Percentiles rank a stretch among this genome's conserved stretches.
These are phyloP conservation scores for Mycena floridula DNA, from an alignment of 768 basidiomycete genomes.

Conservation along the genomic window DNA sequence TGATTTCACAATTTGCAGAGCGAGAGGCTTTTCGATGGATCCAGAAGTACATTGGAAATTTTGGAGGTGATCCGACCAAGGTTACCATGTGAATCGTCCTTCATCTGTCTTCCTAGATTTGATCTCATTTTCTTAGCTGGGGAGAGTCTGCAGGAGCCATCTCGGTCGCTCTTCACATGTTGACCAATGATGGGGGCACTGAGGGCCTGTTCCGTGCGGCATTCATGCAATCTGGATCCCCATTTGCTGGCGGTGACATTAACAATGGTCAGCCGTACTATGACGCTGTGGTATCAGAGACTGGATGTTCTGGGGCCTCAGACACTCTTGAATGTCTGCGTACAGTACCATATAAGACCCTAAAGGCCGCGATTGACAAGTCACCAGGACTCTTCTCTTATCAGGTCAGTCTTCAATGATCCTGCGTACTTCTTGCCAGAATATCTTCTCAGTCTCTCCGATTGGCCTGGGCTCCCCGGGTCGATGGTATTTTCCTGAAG, in stretches of 20 bases:
- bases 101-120: background rate
- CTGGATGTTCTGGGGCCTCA: slow-evolving; percentile 21
- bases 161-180: slow-evolving; percentile 44
- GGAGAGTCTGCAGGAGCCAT: slow-evolving; percentile 47
- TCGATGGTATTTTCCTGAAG: slow-evolving; percentile 21
- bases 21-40: slow-evolving; percentile 39
- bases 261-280: slow-evolving; percentile 39
- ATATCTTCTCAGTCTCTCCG: slow-evolving; percentile 24
- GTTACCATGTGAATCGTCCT: slow-evolving; percentile 23
- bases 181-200: slow-evolving; percentile 36
- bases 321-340: slow-evolving; percentile 39
- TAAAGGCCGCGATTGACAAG: slow-evolving; percentile 35
- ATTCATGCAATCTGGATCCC: slow-evolving; percentile 46
- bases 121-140: slow-evolving; percentile 11
- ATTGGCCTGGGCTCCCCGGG: slow-evolving; percentile 19
- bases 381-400: slow-evolving; percentile 33
- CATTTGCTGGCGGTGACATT: slow-evolving; percentile 37
- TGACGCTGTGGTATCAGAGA: slow-evolving; percentile 31
- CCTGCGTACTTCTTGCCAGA: slow-evolving; percentile 43
- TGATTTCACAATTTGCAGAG: slow-evolving; percentile 15
- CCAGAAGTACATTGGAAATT: slow-evolving; percentile 36
- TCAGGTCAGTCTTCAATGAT: slow-evolving; percentile 26
- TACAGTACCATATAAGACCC: slow-evolving; percentile 25
- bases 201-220: slow-evolving; percentile 42
- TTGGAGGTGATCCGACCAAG: slow-evolving; percentile 40